Evolutionary conservation across 257 asterid species (phyloP), one percentile per base, ranked within the genome.

Genomic region (Osmanthus fragrans): DNA sequence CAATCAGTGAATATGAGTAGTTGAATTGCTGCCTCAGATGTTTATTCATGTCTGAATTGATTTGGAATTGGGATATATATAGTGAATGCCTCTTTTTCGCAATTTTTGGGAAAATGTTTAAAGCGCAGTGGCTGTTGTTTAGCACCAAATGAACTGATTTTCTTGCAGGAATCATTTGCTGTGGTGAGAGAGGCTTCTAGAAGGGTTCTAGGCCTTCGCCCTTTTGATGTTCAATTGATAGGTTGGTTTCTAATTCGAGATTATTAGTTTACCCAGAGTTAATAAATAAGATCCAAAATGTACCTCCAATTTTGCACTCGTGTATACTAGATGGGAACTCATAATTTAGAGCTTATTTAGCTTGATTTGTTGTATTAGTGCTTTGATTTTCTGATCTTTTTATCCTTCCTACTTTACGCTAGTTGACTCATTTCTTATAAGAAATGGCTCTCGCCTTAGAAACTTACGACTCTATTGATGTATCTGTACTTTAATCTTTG

Each of bases 201-300:
- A 83, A 88, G 99, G 85, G 99, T 95, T 86, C 94, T 95, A 1
- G 99, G 98, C 73, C 98, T 95, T 80, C 96, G 99, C 54, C 99
- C 99, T 13, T 95, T 95, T 75, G 98, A 95, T 81, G 98, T 93
- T 42, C 99, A 95, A 83, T 84, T 95, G 79, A 93, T 95, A 82
- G 99, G 98, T 91, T 81, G 72, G 71, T 75, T 54, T 81, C 60
- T 71, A 45, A 40, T 37, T 78, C 32, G 40, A 72, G 19, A n/a
- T 73, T 72, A 4, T 51, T 23, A 32, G 36, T 79, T 39, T 71
- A 2, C 19, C 21, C 13, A 32, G 56, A 25, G 72, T 76, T 65
- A 30, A 70, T 12, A 34, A 69, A 76, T 65, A 56, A 73, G 40
- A n/a, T 27, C 32, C 34, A 25, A 11, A 63, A 8, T 63, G 15